Base-by-base conservation (phyloP, 768 basidiomycete species). In the Boletus insuetus region DNA sequence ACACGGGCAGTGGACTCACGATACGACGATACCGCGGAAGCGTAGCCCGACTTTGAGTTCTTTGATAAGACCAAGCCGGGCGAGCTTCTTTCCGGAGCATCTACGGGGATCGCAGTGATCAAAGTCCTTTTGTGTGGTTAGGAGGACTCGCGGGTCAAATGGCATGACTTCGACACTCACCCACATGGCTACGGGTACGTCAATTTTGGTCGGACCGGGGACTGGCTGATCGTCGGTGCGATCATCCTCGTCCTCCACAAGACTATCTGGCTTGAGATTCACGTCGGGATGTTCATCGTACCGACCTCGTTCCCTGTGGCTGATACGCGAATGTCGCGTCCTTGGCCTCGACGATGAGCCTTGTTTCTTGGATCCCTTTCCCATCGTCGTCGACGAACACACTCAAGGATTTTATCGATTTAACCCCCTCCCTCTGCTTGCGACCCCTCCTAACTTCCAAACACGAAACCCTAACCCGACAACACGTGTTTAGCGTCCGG, bases 161-260 rank as follows among this genome's bases (percentile, higher is more conserved):
- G 19, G 7, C 13, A 44, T 44, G 37, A 41, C 5, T 1, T 14
- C 9, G 26, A 32, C 44, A 78, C 94, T 72, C 54, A 89, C 94
- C 95, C 95, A 98, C 95, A 98, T 98, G 35, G 92, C 94, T 4
- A 97, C 86, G 3, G 93, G 92, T 12, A 97, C 83, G 19, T 79
- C 73, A 12, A 53, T 53, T 22, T 46, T 19, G 35, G 44, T 22
- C 20, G 17, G 14, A 8, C 29, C 3, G 31, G n/a, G 34, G 9
- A 12, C 34, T 38, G 14, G 47, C 11, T n/a, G 51, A 35, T 51
- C 51, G 22, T 19, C 17, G 38, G 6, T 14, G 38, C 17, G 38
- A 12, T 37, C 35, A 17, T 24, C 41, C 16, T 26, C 47, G 34
- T 47, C 16, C 20, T 17, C 46, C 1, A 38, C 47, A 17, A 48